These are phyloP conservation scores for Plasmodium fragile DNA, from an alignment of 169 alveolate species.

Conservation along the genomic window DNA sequence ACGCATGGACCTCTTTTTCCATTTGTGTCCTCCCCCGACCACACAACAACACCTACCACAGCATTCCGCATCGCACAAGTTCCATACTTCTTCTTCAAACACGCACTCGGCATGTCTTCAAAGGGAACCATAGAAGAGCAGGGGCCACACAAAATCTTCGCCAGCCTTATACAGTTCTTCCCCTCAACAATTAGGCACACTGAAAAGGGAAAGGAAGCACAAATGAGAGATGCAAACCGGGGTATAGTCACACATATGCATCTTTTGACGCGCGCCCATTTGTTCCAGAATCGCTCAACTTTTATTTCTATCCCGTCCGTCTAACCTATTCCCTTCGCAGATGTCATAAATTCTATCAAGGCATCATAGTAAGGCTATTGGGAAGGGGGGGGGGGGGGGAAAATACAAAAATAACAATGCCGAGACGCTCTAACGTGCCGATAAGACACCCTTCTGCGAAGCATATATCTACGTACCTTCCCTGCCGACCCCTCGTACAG, in stretches of 20 bases:
- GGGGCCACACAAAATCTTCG: slow-evolving; percentile 58
- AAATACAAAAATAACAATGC: neutral
- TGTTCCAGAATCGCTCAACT: neutral
- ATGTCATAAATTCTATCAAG: slow-evolving; percentile 58
- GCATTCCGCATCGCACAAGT: slow-evolving; percentile 50
- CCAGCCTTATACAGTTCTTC: slow-evolving; percentile 16
- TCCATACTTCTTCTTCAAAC: slow-evolving; percentile 73
- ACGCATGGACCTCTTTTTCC: neutral
- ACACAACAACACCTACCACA: slow-evolving; percentile 24
- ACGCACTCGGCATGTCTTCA: slow-evolving; percentile 36
- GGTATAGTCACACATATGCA: neutral
- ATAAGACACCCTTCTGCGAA: neutral
- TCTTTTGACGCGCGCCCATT: neutral
- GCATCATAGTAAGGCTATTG: slow-evolving; percentile 48
- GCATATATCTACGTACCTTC: slow-evolving; percentile 33
- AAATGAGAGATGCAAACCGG: neutral
- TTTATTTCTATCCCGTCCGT: neutral
- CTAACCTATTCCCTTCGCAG: slow-evolving; percentile 68
- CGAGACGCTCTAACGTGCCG: neutral
- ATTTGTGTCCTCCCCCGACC: neutral
- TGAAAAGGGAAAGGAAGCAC: neutral
- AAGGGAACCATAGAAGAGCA: slow-evolving; percentile 27
- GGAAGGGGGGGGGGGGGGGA: no score
- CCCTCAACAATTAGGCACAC: slow-evolving; percentile 71
- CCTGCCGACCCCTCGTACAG: slow-evolving; percentile 21